Evolutionary conservation across 1,139 yeast genomes (phyloP), one percentile per base, ranked within the genome.

Genomic region (Candida albicans): DNA sequence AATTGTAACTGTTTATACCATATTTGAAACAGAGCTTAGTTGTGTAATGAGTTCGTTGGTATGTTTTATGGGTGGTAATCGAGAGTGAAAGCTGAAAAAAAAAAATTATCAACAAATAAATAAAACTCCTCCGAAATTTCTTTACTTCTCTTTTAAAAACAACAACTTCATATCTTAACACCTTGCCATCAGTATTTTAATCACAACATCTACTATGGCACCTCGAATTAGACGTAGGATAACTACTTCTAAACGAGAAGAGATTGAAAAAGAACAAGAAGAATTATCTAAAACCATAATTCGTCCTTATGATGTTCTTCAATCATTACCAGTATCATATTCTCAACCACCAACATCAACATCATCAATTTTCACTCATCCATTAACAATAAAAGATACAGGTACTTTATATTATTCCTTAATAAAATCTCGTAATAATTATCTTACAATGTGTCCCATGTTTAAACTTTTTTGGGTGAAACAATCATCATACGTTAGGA

Each of bases 391-490:
- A 4, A 81, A 81, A 54, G 96, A 89, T 55, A 75, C 89, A 33
- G 89, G 86, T 0, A 86, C 84, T 0, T 59, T 85, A 25, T 84
- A 84, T 53, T 76, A 84, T 40, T 84, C 97, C 1, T 63, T 91
- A 44, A 77, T 87, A 58, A 79, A 80, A 41, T 90, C 97, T 0
- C 71, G 98, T 33, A 75, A 75, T 49, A 82, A 82, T 12, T 91
- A 95, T 81, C 68, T 84, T 2, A 65, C 71, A n/a, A 81, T 85
- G 5, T 70, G 75, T 38, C 84, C 84, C 2, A 81, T 89, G 79
- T 90, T 91, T 58, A 79, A 81, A 49, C 72, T 87, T 42, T 88
- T 82, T 55, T 91, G 97, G 96, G 70, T 90, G 44, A 78, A 70
- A 55, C 77, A 81, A 78, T 59, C 75, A 53, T 65, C 82, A 52